These are phyloP conservation scores for Arctostaphylos glauca DNA, from an alignment of 148 eudicot species.

Conservation along the genomic window DNA sequence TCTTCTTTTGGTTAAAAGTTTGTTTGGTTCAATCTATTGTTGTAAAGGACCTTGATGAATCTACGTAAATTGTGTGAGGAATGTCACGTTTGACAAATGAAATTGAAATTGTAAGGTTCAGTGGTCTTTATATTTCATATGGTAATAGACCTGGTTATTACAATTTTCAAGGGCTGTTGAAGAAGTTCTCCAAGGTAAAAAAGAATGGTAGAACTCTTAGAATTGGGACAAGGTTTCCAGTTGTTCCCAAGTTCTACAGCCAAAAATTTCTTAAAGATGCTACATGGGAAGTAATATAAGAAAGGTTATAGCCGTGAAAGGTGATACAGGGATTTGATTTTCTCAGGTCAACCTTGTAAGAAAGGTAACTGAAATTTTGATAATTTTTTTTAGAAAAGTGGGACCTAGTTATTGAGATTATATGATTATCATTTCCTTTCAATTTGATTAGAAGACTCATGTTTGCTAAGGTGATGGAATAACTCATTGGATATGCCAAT, in stretches of 20 bases:
- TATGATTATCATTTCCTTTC: not conserved
- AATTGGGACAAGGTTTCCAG: not conserved
- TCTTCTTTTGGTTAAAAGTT: too few relatives aligned
- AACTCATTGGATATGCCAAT: not conserved
- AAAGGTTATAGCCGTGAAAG: not conserved
- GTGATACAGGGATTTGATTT: not conserved
- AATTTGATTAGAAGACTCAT: not conserved
- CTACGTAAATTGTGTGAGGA: not conserved
- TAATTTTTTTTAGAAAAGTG: not conserved
- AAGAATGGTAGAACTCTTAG: not conserved
- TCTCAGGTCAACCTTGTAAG: not conserved
- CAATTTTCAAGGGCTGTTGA: not conserved
- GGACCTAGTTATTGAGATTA: not conserved
- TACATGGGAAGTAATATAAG: not conserved
- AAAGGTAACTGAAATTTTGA: not conserved
- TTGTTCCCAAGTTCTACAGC: not conserved
- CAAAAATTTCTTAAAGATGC: not conserved
- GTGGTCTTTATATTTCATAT: not conserved
- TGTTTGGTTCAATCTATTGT: not conserved
- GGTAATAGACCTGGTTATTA: not conserved
- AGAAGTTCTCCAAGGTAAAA: not conserved
- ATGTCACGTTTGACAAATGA: not conserved
- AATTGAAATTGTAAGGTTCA: not conserved
- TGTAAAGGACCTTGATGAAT: not conserved
- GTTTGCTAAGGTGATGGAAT: not conserved